Percentiles rank a stretch among this genome's conserved stretches.
Evolutionary conservation across 2,329 filamentous ascomycete genomes (phyloP).

Genomic region (Trichoderma brevicompactum): DNA sequence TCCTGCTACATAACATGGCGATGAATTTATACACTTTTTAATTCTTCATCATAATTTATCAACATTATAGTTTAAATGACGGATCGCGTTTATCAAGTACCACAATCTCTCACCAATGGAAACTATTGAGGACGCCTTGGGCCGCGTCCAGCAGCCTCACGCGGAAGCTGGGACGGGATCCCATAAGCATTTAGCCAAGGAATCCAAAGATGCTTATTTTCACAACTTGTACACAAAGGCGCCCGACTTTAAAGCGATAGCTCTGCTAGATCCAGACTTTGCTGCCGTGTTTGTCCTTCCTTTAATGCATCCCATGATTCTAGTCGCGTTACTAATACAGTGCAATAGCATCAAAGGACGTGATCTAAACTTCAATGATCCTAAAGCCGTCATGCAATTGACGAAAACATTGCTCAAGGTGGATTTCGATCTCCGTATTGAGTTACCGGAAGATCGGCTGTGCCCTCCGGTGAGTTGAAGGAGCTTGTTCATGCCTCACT

Average conservation of each 20-base stretch:
- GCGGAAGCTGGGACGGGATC: not conserved
- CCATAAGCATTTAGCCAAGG: not conserved
- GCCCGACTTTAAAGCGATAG: slow-evolving; percentile 51
- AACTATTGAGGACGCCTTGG: not conserved
- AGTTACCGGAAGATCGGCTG: slow-evolving; percentile 76
- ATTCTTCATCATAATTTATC: not conserved
- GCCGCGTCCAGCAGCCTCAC: not conserved
- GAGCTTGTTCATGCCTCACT: not conserved
- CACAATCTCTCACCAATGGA: not conserved
- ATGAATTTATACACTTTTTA: not conserved
- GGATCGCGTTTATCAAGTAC: not conserved
- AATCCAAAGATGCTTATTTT: slow-evolving; percentile 41
- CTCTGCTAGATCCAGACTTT: slow-evolving; percentile 48
- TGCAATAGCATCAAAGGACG: slow-evolving; percentile 39
- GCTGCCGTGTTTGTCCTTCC: slow-evolving; percentile 43
- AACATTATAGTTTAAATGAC: not conserved
- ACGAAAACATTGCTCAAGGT: slow-evolving; percentile 76
- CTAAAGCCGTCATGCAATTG: slow-evolving; percentile 75
- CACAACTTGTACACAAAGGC: slow-evolving; percentile 47
- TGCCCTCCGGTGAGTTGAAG: slow-evolving; percentile 73
- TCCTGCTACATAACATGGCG: not conserved
- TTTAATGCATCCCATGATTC: slow-evolving; percentile 20
- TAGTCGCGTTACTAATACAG: not conserved
- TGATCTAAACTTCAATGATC: slow-evolving; percentile 80
- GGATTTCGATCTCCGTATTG: slow-evolving; percentile 74